A percentile compares a stretch with the other conserved stretches of the same genome.
phyloP scores from a whole-genome alignment of 176 grass and related monocot species.

The Triticum dicoccoides region DNA sequence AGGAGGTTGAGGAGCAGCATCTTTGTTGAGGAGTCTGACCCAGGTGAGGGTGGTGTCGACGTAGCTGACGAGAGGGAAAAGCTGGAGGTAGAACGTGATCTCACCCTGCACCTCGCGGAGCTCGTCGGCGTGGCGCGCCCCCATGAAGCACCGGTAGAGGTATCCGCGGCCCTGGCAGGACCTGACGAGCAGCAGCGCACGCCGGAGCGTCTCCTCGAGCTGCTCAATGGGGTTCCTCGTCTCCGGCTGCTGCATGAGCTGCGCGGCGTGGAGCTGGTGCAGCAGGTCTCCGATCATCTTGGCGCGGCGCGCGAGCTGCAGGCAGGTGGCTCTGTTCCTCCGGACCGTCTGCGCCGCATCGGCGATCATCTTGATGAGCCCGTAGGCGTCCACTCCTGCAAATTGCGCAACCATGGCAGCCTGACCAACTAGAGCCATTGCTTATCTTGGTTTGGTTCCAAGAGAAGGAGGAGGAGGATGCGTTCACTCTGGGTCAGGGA shows the following conservation, averaged over 20 bases:
- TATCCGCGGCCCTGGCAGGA: slow-evolving; percentile 64
- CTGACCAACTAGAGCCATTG: slow-evolving; percentile 59
- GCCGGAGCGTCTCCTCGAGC: slow-evolving; percentile 60
- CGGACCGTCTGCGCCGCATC: slow-evolving; percentile 50
- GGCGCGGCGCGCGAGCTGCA: slow-evolving; percentile 50
- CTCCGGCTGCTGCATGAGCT: slow-evolving; percentile 62
- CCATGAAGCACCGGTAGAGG: slow-evolving; percentile 56
- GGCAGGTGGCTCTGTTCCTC: slow-evolving; percentile 56
- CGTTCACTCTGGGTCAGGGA: background rate
- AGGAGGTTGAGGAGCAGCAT: background rate
- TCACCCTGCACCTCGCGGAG: slow-evolving; percentile 64
- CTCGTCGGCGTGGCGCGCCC: slow-evolving; percentile 58
- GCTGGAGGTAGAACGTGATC: slow-evolving; percentile 66
- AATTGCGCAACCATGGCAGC: slow-evolving; percentile 61
- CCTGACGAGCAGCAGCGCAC: slow-evolving; percentile 44
- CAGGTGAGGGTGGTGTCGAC: slow-evolving; percentile 54
- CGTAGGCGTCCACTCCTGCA: slow-evolving; percentile 70
- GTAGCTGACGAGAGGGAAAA: slow-evolving; percentile 71
- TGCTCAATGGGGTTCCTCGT: slow-evolving; percentile 59
- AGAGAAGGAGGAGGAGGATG: background rate
- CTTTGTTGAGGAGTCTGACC: slow-evolving; percentile 29
- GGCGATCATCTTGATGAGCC: slow-evolving; percentile 62
- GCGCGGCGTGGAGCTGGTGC: slow-evolving; percentile 44
- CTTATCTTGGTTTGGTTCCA: background rate
- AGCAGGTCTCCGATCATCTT: slow-evolving; percentile 70